A percentile compares a stretch with the other conserved stretches of the same genome.
These are phyloP conservation scores for Eucalyptus urophylla DNA, from an alignment of 345 rosid species.

Conservation along the genomic window DNA sequence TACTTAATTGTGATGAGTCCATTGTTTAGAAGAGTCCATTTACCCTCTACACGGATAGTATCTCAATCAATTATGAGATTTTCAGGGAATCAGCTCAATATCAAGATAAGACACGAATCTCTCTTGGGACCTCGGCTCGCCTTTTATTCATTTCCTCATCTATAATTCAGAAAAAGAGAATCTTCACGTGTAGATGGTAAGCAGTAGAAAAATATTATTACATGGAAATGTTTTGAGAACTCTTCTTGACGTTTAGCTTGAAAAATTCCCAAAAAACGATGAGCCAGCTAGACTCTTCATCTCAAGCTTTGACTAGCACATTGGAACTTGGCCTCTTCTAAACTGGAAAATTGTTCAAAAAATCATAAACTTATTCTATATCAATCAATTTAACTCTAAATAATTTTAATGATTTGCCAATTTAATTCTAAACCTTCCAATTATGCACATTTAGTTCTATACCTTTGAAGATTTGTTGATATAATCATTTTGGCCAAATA, in stretches of 20 bases:
- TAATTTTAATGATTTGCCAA: background rate
- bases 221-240: background rate
- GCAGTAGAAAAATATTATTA: no score
- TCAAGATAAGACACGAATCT: background rate
- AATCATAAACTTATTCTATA: no score
- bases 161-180: no score
- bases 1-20: background rate
- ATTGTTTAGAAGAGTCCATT: background rate
- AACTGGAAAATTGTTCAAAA: background rate
- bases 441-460: background rate
- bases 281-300: background rate
- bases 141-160: background rate
- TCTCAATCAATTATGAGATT: background rate
- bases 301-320: background rate
- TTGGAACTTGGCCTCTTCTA: background rate
- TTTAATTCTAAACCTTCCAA: no score
- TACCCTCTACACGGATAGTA: background rate
- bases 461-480: background rate
- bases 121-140: background rate
- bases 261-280: background rate
- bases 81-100: background rate
- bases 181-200: background rate
- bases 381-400: background rate
- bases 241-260: background rate
- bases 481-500: background rate